Conservation (phyloP, 139 green algal genomes). For the Chlorella ohadii region DNA sequence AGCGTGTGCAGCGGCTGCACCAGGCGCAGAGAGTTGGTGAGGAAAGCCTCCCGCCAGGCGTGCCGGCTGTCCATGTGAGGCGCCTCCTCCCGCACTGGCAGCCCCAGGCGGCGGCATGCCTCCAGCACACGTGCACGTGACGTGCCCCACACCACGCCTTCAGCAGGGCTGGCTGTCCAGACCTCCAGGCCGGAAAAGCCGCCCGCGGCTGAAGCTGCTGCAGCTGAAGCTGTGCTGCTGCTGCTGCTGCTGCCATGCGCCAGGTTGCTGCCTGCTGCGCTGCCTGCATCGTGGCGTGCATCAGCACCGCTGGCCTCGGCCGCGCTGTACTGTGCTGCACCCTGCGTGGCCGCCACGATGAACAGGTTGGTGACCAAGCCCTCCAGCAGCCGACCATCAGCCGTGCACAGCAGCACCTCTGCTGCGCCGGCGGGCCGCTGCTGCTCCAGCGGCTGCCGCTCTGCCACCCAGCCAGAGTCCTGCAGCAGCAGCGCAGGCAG, state of each 20-base stretch:
- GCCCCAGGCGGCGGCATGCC: slow-evolving; percentile 32
- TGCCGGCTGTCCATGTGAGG: slow-evolving; percentile 12
- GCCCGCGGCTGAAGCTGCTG: background rate
- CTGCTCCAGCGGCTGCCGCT: slow-evolving; percentile 25
- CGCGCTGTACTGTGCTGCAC: background rate
- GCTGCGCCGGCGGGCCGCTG: background rate
- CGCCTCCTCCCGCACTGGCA: slow-evolving; percentile 29
- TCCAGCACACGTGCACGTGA: slow-evolving; percentile 44
- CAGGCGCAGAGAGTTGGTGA: slow-evolving; percentile 51
- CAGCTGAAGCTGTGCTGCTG: background rate
- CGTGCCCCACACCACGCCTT: slow-evolving; percentile 49
- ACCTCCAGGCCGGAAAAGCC: background rate
- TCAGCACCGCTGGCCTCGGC: background rate
- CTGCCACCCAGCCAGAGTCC: slow-evolving; percentile 44
- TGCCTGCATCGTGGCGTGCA: background rate
- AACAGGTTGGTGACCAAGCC: slow-evolving; percentile 65
- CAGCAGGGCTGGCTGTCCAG: slow-evolving; percentile 14
- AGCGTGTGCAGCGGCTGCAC: slow-evolving; percentile 34
- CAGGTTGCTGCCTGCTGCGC: background rate
- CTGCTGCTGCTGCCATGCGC: too few relatives aligned
- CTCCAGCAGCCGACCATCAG: slow-evolving; percentile 48
- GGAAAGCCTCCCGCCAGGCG: slow-evolving; percentile 59
- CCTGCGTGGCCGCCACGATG: slow-evolving; percentile 32
- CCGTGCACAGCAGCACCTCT: slow-evolving; percentile 55
- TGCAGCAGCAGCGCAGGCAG: background rate